Base-by-base conservation (phyloP, 2,329 filamentous ascomycete genomes). In the Escovopsis sp. region DNA sequence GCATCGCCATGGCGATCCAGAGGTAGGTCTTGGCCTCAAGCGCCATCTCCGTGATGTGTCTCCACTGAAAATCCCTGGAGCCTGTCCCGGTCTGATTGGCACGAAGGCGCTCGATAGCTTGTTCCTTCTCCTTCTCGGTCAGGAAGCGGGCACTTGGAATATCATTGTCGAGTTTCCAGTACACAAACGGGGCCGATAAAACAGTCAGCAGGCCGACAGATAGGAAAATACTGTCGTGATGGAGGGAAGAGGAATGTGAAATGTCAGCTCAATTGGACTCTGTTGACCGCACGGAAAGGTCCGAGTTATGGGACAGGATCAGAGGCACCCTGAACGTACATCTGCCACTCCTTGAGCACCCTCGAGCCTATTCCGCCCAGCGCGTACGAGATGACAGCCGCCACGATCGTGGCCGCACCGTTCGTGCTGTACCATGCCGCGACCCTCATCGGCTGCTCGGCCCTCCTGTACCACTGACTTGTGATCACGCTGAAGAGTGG, bases 81-180 rank as follows among this genome's bases (percentile, higher is more conserved):
- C 76, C 78, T 13, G 81, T 76, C 0, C 82, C 82, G 40, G 82
- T 82, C 50, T 84, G 74, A 45, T 88, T 88, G 16, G 73, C 65
- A 0, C 80, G 66, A 5, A 88, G 71, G 0, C 82, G 67, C 42
- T 84, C 81, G 18, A 86, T 61, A 0, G 77, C 79, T 29, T 84
- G 63, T 0, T 74, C 51, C 11, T 73, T 72, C 43, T 88, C 82
- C 31, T 72, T 64, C 35, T 77, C 68, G 7, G 61, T 78, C 18
- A 90, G 47, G 38, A 69, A 72, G 12, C 66, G 60, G 0, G 67
- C 67, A 0, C 66, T 66, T 0, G 62, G 49, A 14, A 77, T 65
- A 42, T 76, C 71, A 47, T 69, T 68, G 48, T 76, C 71, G 2
- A 81, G 61, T 31, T 61, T 61, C 58, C 61, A 71, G 53, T 73